Evolutionary conservation across 306 rosid genomes (phyloP), one percentile per base, ranked within the genome.

Genomic region (Betula pendula): DNA sequence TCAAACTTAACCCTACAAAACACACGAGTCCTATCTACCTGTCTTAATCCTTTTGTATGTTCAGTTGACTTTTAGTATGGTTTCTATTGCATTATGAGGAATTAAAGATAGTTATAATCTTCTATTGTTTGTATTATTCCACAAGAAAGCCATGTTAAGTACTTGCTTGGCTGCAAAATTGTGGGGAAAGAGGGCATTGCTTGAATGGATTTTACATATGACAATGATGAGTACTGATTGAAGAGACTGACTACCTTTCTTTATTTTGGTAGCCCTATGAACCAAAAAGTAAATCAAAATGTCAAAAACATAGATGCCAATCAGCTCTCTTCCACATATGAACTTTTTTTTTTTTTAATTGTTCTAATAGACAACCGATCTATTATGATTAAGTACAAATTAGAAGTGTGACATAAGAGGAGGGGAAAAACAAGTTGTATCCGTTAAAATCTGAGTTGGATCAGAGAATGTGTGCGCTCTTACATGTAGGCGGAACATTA

Each of bases 41-140:
- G 27, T 65, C 27, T 44, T 65, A 35, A 33, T 35, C 70, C 47
- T 35, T 68, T 78, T 50, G 66, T 76, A 9, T 35, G 38, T 67
- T 53, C 20, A 52, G 48, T 76, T 76, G 72, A 76, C 79, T 76
- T 75, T 62, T 50, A 25, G 22, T 62, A 63, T 17, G 69, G 48
- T 49, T 62, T 16, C 25, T 75, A 71, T 42, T 14, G 5, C 10
- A 45, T n/a, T 53, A 62, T 27, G 11, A 75, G 56, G 62, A 35
- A 19, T 2, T 27, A 40, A 10, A 47, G 13, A 24, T 60, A 19
- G 19, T 22, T 35, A 27, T 24, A 44, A 7, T 24, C 20, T 11
- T 49, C 17, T 52, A 47, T 25, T 44, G 60, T 45, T 44, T 42
- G 51, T 45, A 74, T 48, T 31, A 22, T 25, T 27, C 33, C 44